Base-by-base conservation (phyloP, 805 yeast genomes). In the Yarrowia sp. region DNA sequence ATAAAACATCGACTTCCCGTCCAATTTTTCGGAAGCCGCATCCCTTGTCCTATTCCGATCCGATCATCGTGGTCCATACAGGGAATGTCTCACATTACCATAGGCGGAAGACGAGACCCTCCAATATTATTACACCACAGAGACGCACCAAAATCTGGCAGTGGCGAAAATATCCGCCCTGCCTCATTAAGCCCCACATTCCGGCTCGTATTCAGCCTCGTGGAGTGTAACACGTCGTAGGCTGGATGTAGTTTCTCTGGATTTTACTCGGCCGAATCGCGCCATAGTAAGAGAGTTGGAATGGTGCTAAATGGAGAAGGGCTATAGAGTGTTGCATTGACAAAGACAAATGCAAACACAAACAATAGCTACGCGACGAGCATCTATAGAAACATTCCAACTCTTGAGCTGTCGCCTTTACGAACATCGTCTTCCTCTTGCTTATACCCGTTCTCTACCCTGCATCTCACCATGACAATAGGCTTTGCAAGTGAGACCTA, bases 161-260 rank as follows among this genome's bases (percentile, higher is more conserved):
- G 49, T 19, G 49, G 49, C 49, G 49, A 19, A 16, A 4, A 45
- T 8, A 10, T 16, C 32, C 32, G 32, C 32, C 32, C 32, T 26
- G 7, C 4, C 32, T 2, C 32, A 26, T 26, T 5, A 3, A n/a
- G 26, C 56, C 56, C 22, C 56, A 12, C 10, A 11, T 14, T 5
- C 38, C 9, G 5, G 40, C 56, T 50, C 56, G 56, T 50, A 35
- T 35, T 50, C 56, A 50, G 42, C 56, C 55, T 15, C 40, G 32
- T 49, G 15, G 22, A 22, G 32, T 16, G 48, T 45, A 15, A 16
- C 14, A 45, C 26, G 48, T 45, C 10, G 48, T 45, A 26, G 32
- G 32, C 32, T 26, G 32, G 32, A 26, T 26, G 32, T 26, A 26
- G 32, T 26, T 26, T 26, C 32, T 26, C 32, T 26, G 32, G 32